Evolutionary conservation across 192 early-diverging fungal genomes (phyloP), one percentile per base, ranked within the genome.

Genomic region (Coemansia aciculifera): DNA sequence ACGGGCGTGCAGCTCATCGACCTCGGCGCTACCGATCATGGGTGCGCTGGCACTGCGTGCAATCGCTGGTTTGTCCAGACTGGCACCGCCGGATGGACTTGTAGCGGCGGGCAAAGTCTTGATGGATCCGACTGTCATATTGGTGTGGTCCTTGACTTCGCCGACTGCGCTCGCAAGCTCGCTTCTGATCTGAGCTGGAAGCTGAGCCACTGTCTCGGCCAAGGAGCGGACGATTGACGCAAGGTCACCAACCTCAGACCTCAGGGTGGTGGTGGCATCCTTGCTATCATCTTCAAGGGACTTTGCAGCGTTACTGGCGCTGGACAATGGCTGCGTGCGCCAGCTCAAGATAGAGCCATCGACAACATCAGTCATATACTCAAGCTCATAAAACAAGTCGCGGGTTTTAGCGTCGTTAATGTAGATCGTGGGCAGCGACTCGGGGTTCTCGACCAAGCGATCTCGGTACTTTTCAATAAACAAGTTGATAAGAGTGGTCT

Each of bases 401-500:
- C 77, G 77, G 0, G 75, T 52, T 17, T 74, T 63, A 0, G 84
- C 67, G 62, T 92, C 89, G 24, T 82, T 83, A 43, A 92, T 86
- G 61, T 92, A 92, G 10, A 92, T 88, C 23, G 79, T 79, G 0
- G 91, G 90, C 56, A 92, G 85, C 9, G 68, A 59, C n/a, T 77
- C 68, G 44, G 87, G 83, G 10, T 88, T 72, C 63, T 90, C 85
- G 9, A 85, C 86, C 34, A 89, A 74, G 48, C 85, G 85, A 61
- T 84, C 87, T 49, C 76, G 79, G 59, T 89, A 92, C 59, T 88
- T 88, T 59, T 92, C 91, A 61, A 91, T 89, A 71, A 92, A 92
- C 42, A 92, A 60, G 78, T 90, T 89, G 49, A 84, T 69, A n/a
- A 92, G 71, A 0, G 83, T 79, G 7, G 89, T 83, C 21, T 85